Base-by-base conservation (phyloP, 2,329 filamentous ascomycete species). In the Pestalotiopsis sp. region DNA sequence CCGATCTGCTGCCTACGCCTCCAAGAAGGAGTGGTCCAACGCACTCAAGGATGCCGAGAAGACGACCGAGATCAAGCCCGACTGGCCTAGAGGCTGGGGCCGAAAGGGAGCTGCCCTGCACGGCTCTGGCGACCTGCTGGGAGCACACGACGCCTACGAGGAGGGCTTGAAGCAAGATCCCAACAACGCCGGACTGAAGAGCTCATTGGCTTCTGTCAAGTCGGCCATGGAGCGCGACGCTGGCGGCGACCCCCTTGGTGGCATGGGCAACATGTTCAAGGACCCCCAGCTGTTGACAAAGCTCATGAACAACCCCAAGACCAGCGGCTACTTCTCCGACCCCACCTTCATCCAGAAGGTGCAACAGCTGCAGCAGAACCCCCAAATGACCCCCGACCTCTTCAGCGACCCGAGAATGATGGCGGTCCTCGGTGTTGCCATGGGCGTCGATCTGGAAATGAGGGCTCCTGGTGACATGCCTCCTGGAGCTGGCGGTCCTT, bases 31-130 rank as follows among this genome's bases (percentile, higher is more conserved):
- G 69, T 99, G 93, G 86, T 85, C 92, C 72, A 88, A 92, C 74
- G 96, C 96, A 23, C 85, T 98, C 31, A 87, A 92, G 72, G 96
- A 99, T 86, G 96, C 96, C 68, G 91, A 91, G 78, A 98, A 98
- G 87, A 96, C 94, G 3, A 97, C 92, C 67, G 90, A 97, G 82
- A 86, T 99, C 80, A 98, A 99, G 87, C 92, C 95, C 13, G 96
- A 98, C 85, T 99, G 96, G 96, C 91, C 94, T 70, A 98, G 98
- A 84, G 96, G 96, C 73, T 98, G 94, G 92, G 92, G 93, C 69
- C 91, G 96, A 70, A 98, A 98, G 81, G 96, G 95, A 73, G 92
- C 94, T 72, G 96, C 96, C 68, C 87, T 95, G 41, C 96, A 97
- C 80, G 96, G 96, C 60, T 85, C 91, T 70, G 93, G 95, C 65